phyloP scores from a whole-genome alignment of 148 eudicot species.

The Heliamphora exappendiculata region DNA sequence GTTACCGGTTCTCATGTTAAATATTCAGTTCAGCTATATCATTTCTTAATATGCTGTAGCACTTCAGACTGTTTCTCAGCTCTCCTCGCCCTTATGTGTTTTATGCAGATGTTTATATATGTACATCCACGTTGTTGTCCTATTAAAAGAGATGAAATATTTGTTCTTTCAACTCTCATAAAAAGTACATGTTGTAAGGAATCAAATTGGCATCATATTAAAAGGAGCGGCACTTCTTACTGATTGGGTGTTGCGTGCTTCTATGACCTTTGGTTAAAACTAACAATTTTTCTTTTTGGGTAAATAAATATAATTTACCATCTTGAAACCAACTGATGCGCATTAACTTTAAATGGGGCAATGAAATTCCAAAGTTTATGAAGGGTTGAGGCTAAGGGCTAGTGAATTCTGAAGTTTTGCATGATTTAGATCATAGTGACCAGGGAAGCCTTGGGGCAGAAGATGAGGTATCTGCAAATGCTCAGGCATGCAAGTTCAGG shows the following conservation, averaged over 20 bases:
- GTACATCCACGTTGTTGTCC: too few species aligned
- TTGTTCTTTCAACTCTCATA: too few species aligned
- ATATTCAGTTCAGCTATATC: too few species aligned
- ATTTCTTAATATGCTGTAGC: too few species aligned
- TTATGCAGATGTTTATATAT: too few species aligned
- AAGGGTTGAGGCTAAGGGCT: neutral
- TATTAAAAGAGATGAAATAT: too few species aligned
- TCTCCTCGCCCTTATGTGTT: too few species aligned
- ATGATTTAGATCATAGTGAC: neutral
- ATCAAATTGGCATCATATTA: too few species aligned
- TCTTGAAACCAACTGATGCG: neutral
- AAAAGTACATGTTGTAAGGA: too few species aligned
- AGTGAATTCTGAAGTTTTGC: neutral
- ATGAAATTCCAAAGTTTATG: neutral
- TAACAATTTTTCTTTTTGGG: neutral
- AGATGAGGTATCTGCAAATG: neutral
- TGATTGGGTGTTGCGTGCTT: neutral
- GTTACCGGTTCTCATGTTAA: too few species aligned
- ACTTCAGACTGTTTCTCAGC: too few species aligned
- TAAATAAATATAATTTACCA: neutral
- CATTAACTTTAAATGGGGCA: slow-evolving; percentile 2
- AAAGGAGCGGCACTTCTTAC: too few species aligned
- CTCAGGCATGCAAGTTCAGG: neutral
- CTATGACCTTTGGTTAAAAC: neutral
- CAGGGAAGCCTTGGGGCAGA: neutral